A percentile compares a stretch with the other conserved stretches of the same genome.
phyloP scores from a whole-genome alignment of 768 basidiomycete genomes.

The Termitomyces sp. region DNA sequence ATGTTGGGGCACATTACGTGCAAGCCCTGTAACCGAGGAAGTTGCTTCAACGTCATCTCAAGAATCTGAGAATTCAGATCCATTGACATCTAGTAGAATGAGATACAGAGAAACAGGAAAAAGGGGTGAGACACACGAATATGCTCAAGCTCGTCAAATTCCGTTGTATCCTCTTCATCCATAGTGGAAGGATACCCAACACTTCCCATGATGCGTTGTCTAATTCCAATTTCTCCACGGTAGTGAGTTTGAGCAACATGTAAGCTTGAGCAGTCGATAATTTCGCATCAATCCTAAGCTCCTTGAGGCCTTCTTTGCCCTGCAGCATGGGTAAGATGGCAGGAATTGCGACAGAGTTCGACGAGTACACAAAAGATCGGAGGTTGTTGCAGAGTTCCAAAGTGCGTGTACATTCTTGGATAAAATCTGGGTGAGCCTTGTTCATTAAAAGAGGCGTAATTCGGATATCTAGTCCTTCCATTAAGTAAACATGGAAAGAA shows the following conservation, averaged over 20 bases:
- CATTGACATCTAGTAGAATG: slow-evolving; percentile 40
- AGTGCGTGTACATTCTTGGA: slow-evolving; percentile 45
- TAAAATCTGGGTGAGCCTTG: slow-evolving; percentile 38
- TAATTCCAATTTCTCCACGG: slow-evolving; percentile 42
- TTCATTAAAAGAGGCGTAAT: slow-evolving; percentile 36
- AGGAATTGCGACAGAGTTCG: slow-evolving; percentile 32
- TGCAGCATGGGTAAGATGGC: slow-evolving; percentile 43
- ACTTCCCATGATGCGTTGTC: slow-evolving; percentile 61
- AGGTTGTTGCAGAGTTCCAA: slow-evolving; percentile 48
- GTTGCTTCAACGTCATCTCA: slow-evolving; percentile 36
- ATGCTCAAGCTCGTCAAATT: slow-evolving; percentile 53
- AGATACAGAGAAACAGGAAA: neutral
- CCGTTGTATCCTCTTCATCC: slow-evolving; percentile 37
- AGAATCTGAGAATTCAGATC: slow-evolving; percentile 51
- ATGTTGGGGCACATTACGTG: slow-evolving; percentile 61
- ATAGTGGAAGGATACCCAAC: slow-evolving; percentile 51
- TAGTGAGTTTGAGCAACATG: slow-evolving; percentile 32
- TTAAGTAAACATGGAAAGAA: neutral
- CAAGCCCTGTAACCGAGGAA: slow-evolving; percentile 50
- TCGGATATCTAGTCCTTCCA: slow-evolving; percentile 40
- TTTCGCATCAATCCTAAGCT: slow-evolving; percentile 44
- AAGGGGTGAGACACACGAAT: slow-evolving; percentile 37
- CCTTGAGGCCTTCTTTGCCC: slow-evolving; percentile 36
- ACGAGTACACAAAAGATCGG: slow-evolving; percentile 49
- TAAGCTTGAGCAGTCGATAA: slow-evolving; percentile 46